Conservation (phyloP, 352 stramenopile species). For the Pythium rhizo-oryzae region DNA sequence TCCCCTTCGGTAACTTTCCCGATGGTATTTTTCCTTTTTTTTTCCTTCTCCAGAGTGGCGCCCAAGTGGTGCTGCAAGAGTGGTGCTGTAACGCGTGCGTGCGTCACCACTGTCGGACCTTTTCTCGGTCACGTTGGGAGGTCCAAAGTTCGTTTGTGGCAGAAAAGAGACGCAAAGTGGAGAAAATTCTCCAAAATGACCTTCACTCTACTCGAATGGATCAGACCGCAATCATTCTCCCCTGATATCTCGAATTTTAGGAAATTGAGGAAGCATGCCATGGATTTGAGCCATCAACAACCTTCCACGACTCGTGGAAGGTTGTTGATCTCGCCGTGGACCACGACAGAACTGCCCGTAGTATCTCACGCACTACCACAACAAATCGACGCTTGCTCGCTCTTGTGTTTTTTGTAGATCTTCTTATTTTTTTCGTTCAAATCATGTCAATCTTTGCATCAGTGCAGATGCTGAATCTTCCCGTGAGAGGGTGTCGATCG, state of each 20-base stretch:
- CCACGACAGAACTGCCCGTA: too few relatives aligned
- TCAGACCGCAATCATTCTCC: not conserved
- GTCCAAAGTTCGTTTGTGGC: not conserved
- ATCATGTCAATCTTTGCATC: constrained; percentile 1
- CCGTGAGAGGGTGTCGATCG: not conserved
- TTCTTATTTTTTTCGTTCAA: constrained; percentile 13
- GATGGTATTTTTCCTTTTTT: too few relatives aligned
- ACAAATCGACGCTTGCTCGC: too few relatives aligned
- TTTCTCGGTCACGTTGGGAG: not conserved
- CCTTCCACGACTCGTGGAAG: too few relatives aligned
- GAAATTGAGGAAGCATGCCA: too few relatives aligned
- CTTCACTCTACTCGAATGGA: constrained; percentile 19
- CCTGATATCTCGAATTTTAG: not conserved
- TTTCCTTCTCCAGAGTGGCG: too few relatives aligned
- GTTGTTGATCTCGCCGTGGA: too few relatives aligned
- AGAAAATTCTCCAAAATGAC: constrained; percentile 24
- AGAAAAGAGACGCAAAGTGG: constrained; percentile 1
- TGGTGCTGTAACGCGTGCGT: too few relatives aligned
- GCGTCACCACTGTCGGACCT: not conserved
- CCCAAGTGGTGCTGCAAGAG: too few relatives aligned
- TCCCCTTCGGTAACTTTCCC: too few relatives aligned
- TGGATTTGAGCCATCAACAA: too few relatives aligned
- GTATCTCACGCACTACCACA: too few relatives aligned
- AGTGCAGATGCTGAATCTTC: not conserved
- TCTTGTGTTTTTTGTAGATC: not conserved